phyloP scores from a whole-genome alignment of 495 filamentous ascomycete genomes.

The Jackrogersella multiformis region DNA sequence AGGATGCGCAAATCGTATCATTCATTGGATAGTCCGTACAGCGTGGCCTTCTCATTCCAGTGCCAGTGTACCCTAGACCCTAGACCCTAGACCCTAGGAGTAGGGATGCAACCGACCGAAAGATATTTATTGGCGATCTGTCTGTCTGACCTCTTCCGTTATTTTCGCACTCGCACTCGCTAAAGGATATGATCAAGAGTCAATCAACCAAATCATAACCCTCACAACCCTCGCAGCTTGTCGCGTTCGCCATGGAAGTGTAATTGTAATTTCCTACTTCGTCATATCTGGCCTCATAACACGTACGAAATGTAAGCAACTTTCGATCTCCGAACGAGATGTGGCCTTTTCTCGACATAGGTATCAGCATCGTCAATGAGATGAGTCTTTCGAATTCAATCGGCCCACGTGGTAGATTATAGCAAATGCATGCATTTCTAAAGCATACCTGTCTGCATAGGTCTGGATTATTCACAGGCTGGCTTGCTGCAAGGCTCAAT shows the following conservation, averaged over 20 bases:
- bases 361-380: neutral
- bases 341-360: slow-evolving; percentile 1
- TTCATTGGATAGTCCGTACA: neutral
- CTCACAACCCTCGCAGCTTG: neutral
- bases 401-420: neutral
- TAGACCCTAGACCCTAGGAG: too few species aligned
- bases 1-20: slow-evolving; percentile 7
- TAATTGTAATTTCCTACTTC: neutral
- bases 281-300: neutral
- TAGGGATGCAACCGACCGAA: too few species aligned
- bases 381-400: neutral
- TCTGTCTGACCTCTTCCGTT: too few species aligned
- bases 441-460: neutral
- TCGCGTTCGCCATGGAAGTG: neutral
- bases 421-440: neutral
- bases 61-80: too few species aligned
- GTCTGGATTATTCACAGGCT: slow-evolving; percentile 1
- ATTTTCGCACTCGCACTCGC: slow-evolving; percentile 11
- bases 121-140: slow-evolving; percentile 1
- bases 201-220: too few species aligned
- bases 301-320: slow-evolving; percentile 9
- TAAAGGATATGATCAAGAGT: slow-evolving; percentile 1
- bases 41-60: slow-evolving; percentile 2
- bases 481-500: neutral
- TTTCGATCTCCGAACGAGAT: slow-evolving; percentile 3